Evolutionary conservation across 768 basidiomycete genomes (phyloP), one percentile per base, ranked within the genome.

Genomic region (Grammothele lineata): DNA sequence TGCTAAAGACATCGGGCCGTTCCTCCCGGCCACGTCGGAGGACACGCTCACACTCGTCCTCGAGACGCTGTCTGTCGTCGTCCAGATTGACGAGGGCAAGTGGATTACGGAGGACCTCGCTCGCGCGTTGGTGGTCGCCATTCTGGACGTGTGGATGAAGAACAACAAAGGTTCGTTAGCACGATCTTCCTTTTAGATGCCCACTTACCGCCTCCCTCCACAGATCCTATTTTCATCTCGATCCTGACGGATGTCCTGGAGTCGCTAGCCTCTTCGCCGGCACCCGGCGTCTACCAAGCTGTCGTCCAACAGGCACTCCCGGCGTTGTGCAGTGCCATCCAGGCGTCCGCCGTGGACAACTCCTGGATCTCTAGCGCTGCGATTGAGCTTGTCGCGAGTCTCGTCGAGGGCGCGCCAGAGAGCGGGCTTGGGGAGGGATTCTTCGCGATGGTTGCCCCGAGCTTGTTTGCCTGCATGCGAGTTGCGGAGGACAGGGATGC

Each of bases 151-250:
- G 18, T 97, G 92, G 92, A 73, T 77, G 36, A 85, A 84, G 62
- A 92, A 91, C 53, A 87, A 81, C 58, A 89, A 85, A 72, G 94
- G 93, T 89, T 6, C 7, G 35, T 19, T 8, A 30, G 8, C 8
- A 30, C 27, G 27, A n/a, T n/a, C n/a, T n/a, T n/a, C n/a, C n/a
- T n/a, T n/a, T n/a, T n/a, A n/a, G n/a, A n/a, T n/a, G n/a, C n/a
- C n/a, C n/a, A n/a, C n/a, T n/a, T n/a, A n/a, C n/a, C n/a, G n/a
- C n/a, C n/a, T n/a, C n/a, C n/a, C n/a, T 32, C 15, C 15, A 32
- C 17, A 86, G 96, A 99, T 68, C 94, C 93, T 0, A 82, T 97
- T 45, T 83, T 94, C 60, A 74, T 89, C 18, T 90, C 91, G 1
- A 83, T 93, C 40, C 74, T 94, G 39, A 81, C 83, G 34, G 92